phyloP scores from a whole-genome alignment of 108 stramenopile species.

The Chaetoceros muelleri region DNA sequence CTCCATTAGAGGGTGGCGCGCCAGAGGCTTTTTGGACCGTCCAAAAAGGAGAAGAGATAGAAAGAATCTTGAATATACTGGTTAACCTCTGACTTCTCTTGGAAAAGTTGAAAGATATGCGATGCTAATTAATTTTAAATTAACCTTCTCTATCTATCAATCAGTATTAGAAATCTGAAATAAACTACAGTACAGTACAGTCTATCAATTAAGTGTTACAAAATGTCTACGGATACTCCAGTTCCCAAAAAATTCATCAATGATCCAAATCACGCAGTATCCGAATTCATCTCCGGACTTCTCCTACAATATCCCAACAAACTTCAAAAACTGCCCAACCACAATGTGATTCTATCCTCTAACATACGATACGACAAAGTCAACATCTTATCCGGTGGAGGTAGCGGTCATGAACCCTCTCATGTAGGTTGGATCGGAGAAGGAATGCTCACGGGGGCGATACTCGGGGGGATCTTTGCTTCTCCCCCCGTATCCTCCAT shows the following conservation, averaged over 20 bases:
- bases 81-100: too few relatives aligned
- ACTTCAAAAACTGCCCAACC: conserved; percentile 50
- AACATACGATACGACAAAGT: conserved; percentile 17
- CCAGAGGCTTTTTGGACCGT: conserved; percentile 76
- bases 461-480: conserved; percentile 96
- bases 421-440: conserved; percentile 92
- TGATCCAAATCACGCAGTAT: conserved; percentile 51
- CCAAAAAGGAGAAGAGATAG: too few relatives aligned
- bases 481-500: conserved; percentile 79
- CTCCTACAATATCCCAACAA: conserved; percentile 69
- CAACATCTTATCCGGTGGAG: conserved; percentile 85
- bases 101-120: too few relatives aligned
- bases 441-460: conserved; percentile 93
- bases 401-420: conserved; percentile 95
- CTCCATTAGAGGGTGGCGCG: conserved; percentile 50
- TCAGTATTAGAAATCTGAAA: not conserved
- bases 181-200: not conserved
- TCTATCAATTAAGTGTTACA: not conserved
- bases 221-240: too few relatives aligned
- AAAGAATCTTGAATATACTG: too few relatives aligned
- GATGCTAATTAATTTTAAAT: too few relatives aligned
- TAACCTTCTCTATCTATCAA: too few relatives aligned
- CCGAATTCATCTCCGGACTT: conserved; percentile 67
- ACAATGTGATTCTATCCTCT: conserved; percentile 50
- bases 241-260: conserved; percentile 77